Percentiles rank a stretch among this genome's conserved stretches.
Evolutionary conservation across 1,284 basidiomycete species (phyloP).

Genomic region (Apiotrichum gracile): DNA sequence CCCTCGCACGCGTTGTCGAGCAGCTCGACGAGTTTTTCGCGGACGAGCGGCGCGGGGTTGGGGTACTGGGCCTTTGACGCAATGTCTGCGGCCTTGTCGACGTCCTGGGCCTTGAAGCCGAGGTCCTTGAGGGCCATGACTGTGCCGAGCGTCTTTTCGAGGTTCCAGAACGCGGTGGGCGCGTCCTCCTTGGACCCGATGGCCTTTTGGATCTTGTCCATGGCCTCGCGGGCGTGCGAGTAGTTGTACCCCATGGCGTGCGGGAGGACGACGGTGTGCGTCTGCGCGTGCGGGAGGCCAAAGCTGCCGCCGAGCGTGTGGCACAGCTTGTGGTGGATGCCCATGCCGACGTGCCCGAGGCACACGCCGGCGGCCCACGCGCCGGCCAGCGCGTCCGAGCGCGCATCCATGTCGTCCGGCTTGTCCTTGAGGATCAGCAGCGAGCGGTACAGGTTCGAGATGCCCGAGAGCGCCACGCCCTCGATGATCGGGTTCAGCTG

Average conservation of each 20-base stretch:
- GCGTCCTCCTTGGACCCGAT: slow-evolving; percentile 38
- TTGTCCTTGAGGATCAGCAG: slow-evolving; percentile 44
- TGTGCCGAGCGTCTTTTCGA: slow-evolving; percentile 49
- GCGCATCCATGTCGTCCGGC: slow-evolving; percentile 42
- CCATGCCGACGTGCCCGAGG: slow-evolving; percentile 49
- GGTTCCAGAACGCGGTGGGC: slow-evolving; percentile 48
- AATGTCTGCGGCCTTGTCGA: slow-evolving; percentile 50
- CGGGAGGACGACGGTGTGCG: slow-evolving; percentile 52
- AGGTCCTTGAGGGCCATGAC: slow-evolving; percentile 47
- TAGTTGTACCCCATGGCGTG: slow-evolving; percentile 51
- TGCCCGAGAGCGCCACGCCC: slow-evolving; percentile 49
- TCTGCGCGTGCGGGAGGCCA: slow-evolving; percentile 51
- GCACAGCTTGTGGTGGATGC: slow-evolving; percentile 53
- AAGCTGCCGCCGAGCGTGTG: slow-evolving; percentile 50
- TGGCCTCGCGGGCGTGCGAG: slow-evolving; percentile 42
- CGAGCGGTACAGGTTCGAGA: slow-evolving; percentile 43
- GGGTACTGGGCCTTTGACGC: slow-evolving; percentile 50
- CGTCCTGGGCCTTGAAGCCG: slow-evolving; percentile 50
- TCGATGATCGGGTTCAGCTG: slow-evolving; percentile 50
- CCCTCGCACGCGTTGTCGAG: slow-evolving; percentile 28
- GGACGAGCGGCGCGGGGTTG: slow-evolving; percentile 50
- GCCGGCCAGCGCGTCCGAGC: slow-evolving; percentile 49
- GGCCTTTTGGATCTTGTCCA: slow-evolving; percentile 44
- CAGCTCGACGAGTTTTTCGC: slow-evolving; percentile 37
- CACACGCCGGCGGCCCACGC: slow-evolving; percentile 50